Evolutionary conservation across 225 moss, liverwort and hornwort species (phyloP).

Genomic region (Polytrichum formosum): DNA sequence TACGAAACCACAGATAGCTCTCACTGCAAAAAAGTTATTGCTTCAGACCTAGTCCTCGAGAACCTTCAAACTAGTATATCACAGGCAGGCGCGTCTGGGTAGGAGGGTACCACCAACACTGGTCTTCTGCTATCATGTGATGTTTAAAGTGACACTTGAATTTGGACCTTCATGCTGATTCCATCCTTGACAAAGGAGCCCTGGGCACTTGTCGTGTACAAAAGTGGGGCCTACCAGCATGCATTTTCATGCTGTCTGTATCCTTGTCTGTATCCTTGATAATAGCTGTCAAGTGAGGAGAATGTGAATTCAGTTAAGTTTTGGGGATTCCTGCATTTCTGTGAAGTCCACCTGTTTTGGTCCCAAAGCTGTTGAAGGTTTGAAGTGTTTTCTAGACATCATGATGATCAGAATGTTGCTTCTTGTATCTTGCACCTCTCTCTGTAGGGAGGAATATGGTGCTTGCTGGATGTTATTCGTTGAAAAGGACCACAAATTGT

Average conservation of each 20-base stretch:
- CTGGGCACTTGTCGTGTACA: conserved; percentile 13
- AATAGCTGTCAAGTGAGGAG: conserved; percentile 31
- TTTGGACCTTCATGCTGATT: conserved; percentile 8
- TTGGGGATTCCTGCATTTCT: too few relatives aligned
- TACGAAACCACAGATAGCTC: too few relatives aligned
- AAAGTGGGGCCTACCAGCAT: conserved; percentile 41
- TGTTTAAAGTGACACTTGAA: background rate
- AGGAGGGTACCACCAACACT: background rate
- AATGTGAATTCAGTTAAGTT: background rate
- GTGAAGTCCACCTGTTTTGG: background rate
- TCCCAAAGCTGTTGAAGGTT: background rate
- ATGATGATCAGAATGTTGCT: background rate
- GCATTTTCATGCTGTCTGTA: conserved; percentile 49
- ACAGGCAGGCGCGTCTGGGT: background rate
- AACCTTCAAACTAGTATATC: background rate
- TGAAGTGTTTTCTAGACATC: background rate
- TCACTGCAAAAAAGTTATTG: too few relatives aligned
- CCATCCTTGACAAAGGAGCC: conserved; percentile 31
- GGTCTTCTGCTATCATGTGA: too few relatives aligned
- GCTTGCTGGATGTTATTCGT: background rate
- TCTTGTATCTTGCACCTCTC: background rate
- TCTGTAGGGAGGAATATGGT: background rate
- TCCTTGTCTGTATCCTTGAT: conserved; percentile 98
- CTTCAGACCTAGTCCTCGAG: background rate
- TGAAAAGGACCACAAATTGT: background rate